Base-by-base conservation (phyloP, 768 basidiomycete species). In the Russula earlei region DNA sequence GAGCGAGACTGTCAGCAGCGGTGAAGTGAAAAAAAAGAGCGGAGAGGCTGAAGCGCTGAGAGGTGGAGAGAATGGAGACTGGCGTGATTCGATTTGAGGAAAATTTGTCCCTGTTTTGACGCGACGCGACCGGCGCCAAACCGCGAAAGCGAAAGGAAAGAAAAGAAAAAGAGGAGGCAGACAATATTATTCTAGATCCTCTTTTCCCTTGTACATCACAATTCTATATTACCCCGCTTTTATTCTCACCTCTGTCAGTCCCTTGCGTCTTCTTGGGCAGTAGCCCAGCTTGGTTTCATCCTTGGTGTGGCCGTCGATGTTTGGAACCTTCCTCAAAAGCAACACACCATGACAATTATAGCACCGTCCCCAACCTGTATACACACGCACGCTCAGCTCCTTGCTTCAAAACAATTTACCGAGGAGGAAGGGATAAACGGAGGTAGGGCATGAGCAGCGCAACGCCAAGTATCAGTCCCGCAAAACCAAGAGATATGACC, bases 381-480 rank as follows among this genome's bases (percentile, higher is more conserved):
- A 58, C 40, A 52, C 29, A 48, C 51, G 59, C 57, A 61, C 47
- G 52, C 58, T 59, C 51, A 59, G 57, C 24, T 22, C 20, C 36
- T 43, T 53, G n/a, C 33, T 10, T 31, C 52, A 46, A 25, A 44
- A 37, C 19, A 46, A 44, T 15, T 60, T 46, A 62, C 53, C 38
- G 44, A 54, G 49, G 29, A 36, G 45, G 29, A 36, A 41, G 27
- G 36, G 29, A 24, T 44, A 54, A 38, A 59, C 60, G 66, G 54
- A 70, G 49, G 55, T 66, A 66, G 41, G 69, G 69, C 53, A 67
- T 44, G 37, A 65, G 46, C 55, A 69, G 65, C 36, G 70, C 70
- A 15, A 66, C 66, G 38, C 59, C 63, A 44, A 70, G 57, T 50
- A 64, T 64, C 46, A 71, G 67, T 24, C 54, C 63, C 17, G 67